Conservation (phyloP, 2,329 filamentous ascomycete species). For the Penicillium sp. region DNA sequence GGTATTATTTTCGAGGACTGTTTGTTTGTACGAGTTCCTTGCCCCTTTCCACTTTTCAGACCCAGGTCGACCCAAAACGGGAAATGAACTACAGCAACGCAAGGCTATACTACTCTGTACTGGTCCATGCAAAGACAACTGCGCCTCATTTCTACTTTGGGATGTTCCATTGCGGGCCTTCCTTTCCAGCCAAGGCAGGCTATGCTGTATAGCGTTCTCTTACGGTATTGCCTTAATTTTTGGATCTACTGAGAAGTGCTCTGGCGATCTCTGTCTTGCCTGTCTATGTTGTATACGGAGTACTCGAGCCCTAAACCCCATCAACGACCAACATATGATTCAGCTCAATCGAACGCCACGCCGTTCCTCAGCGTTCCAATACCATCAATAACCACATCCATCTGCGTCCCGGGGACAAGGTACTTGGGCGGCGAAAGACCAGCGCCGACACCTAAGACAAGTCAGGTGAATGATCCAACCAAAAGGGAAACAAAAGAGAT, state of each 20-base stretch:
- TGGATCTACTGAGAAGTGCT: background rate
- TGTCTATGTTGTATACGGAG: no score
- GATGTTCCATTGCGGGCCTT: background rate
- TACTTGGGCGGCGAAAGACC: conserved; percentile 44
- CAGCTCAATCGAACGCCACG: conserved; percentile 21
- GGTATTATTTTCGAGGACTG: background rate
- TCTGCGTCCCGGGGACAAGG: conserved; percentile 39
- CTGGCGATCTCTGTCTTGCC: background rate
- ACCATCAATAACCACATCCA: conserved; percentile 41
- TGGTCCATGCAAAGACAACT: conserved; percentile 6
- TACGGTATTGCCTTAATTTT: background rate
- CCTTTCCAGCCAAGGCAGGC: background rate
- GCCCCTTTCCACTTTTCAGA: background rate
- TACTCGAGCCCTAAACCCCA: background rate
- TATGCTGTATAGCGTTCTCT: background rate
- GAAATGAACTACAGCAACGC: background rate
- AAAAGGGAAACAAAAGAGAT: background rate
- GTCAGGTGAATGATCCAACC: background rate
- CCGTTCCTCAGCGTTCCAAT: conserved; percentile 46
- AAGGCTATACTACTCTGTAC: background rate
- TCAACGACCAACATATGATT: background rate
- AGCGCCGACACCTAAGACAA: conserved; percentile 36
- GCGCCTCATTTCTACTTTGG: background rate
- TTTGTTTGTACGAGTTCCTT: background rate
- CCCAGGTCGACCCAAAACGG: background rate